Percentiles rank a stretch among this genome's conserved stretches.
Evolutionary conservation across 2,329 filamentous ascomycete genomes (phyloP).

Genomic region (Fusarium penzigii): DNA sequence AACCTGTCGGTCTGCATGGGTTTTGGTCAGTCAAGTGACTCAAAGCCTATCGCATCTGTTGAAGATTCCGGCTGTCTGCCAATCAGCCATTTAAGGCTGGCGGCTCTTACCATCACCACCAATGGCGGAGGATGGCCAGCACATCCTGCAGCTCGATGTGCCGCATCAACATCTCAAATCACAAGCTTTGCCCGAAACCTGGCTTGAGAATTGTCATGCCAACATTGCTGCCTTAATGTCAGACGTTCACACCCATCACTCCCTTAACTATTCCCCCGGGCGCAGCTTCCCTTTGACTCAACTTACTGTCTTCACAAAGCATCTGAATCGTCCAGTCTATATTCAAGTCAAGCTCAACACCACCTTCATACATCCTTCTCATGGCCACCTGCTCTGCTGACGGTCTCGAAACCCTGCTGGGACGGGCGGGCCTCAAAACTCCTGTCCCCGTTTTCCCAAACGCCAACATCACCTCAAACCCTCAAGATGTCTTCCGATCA

Average conservation of each 20-base stretch:
- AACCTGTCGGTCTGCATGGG: too few relatives aligned
- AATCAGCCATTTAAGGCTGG: neutral
- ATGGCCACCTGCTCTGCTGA: conserved; percentile 28
- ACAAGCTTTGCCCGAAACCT: neutral
- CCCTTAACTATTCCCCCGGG: neutral
- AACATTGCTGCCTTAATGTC: neutral
- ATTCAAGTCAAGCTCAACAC: conserved; percentile 1
- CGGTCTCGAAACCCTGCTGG: conserved; percentile 21
- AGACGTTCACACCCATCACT: neutral
- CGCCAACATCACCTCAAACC: conserved; percentile 25
- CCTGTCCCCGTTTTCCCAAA: conserved; percentile 24
- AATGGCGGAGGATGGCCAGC: neutral
- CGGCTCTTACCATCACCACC: neutral
- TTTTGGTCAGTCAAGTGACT: too few relatives aligned
- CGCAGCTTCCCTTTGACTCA: neutral
- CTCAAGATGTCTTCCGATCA: conserved; percentile 28
- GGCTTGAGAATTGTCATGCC: neutral
- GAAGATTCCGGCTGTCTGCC: neutral
- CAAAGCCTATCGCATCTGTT: too few relatives aligned
- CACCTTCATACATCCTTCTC: conserved; percentile 7
- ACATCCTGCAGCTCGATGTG: neutral
- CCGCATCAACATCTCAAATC: neutral
- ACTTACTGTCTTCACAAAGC: conserved; percentile 1
- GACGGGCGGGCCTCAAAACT: conserved; percentile 20
- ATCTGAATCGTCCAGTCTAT: neutral